A percentile compares a stretch with the other conserved stretches of the same genome.
Evolutionary conservation across 148 eudicot genomes (phyloP).

Genomic region (Fallopia convolvulus): DNA sequence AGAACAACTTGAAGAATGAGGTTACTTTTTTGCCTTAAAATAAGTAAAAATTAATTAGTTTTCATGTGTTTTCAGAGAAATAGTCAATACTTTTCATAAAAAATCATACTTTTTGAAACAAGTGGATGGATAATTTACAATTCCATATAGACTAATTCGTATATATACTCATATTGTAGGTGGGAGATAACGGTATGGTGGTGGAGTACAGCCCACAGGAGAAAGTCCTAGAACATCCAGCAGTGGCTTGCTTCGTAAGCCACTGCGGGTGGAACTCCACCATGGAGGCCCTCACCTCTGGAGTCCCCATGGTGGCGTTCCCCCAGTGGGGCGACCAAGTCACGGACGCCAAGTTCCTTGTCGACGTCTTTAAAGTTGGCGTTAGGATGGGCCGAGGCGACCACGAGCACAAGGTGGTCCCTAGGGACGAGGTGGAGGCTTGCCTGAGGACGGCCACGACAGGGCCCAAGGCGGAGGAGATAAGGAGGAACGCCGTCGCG

Average conservation of each 20-base stretch:
- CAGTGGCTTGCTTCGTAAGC: slow-evolving; percentile 68
- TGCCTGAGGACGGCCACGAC: slow-evolving; percentile 43
- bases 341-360: slow-evolving; percentile 66
- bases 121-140: too few species aligned
- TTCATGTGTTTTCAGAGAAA: too few species aligned
- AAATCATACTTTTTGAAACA: too few species aligned
- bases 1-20: too few species aligned
- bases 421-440: slow-evolving; percentile 46
- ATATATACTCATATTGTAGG: neutral
- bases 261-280: slow-evolving; percentile 99
- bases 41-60: too few species aligned
- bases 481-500: slow-evolving; percentile 48
- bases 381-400: slow-evolving; percentile 53
- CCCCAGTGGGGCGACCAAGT: slow-evolving; percentile 91
- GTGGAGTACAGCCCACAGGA: slow-evolving; percentile 72
- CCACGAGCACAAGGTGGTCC: slow-evolving; percentile 36
- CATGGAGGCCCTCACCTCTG: slow-evolving; percentile 52
- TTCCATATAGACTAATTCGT: neutral
- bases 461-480: slow-evolving; percentile 43
- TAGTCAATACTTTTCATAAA: too few species aligned
- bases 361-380: slow-evolving; percentile 50
- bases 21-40: too few species aligned
- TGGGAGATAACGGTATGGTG: slow-evolving; percentile 22
- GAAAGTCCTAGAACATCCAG: slow-evolving; percentile 54
- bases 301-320: slow-evolving; percentile 71